Base-by-base conservation (phyloP, 192 early-diverging fungal genomes). In the Chytriomyces confervae region DNA sequence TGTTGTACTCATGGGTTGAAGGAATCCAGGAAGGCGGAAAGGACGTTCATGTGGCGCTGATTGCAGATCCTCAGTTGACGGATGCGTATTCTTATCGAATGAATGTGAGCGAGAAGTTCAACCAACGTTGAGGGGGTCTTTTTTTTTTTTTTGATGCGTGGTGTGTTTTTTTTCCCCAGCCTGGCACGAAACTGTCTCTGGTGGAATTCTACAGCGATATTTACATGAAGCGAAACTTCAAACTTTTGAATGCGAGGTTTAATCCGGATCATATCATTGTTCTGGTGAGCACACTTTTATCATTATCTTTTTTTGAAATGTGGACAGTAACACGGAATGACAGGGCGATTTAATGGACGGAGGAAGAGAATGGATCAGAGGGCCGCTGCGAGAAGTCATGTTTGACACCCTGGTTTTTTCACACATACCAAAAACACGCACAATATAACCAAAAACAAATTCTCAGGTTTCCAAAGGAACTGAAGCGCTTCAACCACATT, bases 61-160 rank as follows among this genome's bases (percentile, higher is more conserved):
- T 98, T 51, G 92, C 93, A 0, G 97, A 98, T 81, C 95, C 97
- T 50, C 97, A 98, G 77, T 88, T 98, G 51, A 95, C 95, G 49
- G 97, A 97, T 80, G 84, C 90, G 47, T 93, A 92, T 77, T 97
- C 95, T 9, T 98, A 98, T 77, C 80, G 85, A 5, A 91, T 92
- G 50, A 24, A 76, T 76, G 74, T 76, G 27, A 9, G 27, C 18
- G 13, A 11, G 36, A n/a, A 11, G 5, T 16, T 45, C 24, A 43
- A 23, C 29, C n/a, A 65, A 24, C 13, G 5, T 68, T 47, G 45
- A 3, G 13, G 47, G 16, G 9, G 23, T 11, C 43, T 68, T 68
- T 1, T 10, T 68, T 68, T 68, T 10, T 46, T 9, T n/a, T 47
- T 16, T 16, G 45, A 27, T 11, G 20, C 5, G 16, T 13, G 36